These are phyloP conservation scores for Pleurotus giganteus DNA, from an alignment of 768 basidiomycete genomes.

Conservation along the genomic window DNA sequence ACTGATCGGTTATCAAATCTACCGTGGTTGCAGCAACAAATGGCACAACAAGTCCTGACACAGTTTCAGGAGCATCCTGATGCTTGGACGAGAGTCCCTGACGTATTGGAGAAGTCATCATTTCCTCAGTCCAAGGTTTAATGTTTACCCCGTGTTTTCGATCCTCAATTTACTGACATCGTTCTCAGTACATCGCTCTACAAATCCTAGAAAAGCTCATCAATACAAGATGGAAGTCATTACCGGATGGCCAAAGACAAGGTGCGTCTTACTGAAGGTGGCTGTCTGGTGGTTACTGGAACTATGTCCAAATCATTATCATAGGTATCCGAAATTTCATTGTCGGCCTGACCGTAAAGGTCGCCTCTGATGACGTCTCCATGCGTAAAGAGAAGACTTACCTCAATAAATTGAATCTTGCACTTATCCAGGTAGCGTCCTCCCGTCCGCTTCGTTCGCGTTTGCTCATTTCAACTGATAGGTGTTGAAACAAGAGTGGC, in stretches of 20 bases:
- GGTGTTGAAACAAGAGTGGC: slow-evolving; percentile 99
- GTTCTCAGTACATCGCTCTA: slow-evolving; percentile 83
- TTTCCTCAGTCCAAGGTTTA: slow-evolving; percentile 81
- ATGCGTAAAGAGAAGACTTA: slow-evolving; percentile 93
- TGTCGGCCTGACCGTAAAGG: slow-evolving; percentile 88
- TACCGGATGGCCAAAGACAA: slow-evolving; percentile 92
- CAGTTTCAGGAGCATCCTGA: slow-evolving; percentile 97
- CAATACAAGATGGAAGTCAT: slow-evolving; percentile 90
- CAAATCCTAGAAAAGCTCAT: slow-evolving; percentile 97
- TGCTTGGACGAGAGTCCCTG: slow-evolving; percentile 96
- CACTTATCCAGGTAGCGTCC: slow-evolving; percentile 80
- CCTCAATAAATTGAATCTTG: slow-evolving; percentile 94
- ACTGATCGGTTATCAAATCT: neutral
- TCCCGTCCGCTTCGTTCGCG: slow-evolving; percentile 8
- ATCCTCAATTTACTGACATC: neutral
- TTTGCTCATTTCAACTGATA: slow-evolving; percentile 27
- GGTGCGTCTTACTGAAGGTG: slow-evolving; percentile 42
- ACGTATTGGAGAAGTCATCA: slow-evolving; percentile 80
- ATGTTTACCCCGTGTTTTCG: slow-evolving; percentile 8
- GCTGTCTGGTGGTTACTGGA: neutral
- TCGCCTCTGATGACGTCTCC: slow-evolving; percentile 85
- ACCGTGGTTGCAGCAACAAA: slow-evolving; percentile 69
- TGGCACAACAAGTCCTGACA: slow-evolving; percentile 91
- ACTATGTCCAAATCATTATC: neutral
- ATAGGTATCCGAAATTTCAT: slow-evolving; percentile 95